phyloP scores from a whole-genome alignment of 805 yeast genomes.

The Pichia sporocuriosa region DNA sequence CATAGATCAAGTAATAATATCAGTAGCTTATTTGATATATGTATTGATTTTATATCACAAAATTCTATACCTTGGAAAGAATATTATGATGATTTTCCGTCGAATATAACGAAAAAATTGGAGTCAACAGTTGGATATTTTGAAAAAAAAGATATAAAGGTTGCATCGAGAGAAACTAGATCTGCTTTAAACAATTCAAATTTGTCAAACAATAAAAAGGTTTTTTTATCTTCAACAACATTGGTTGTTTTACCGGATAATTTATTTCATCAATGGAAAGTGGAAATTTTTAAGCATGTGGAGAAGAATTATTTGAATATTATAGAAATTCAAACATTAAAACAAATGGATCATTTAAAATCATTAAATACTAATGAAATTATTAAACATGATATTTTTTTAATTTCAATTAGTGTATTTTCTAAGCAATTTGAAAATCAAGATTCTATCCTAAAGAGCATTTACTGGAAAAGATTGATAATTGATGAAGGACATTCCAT shows the following conservation, averaged over 20 bases:
- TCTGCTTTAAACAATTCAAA: neutral
- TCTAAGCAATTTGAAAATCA: slow-evolving; percentile 32
- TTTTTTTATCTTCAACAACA: slow-evolving; percentile 46
- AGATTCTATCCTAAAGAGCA: slow-evolving; percentile 32
- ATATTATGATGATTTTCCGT: slow-evolving; percentile 39
- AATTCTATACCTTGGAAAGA: slow-evolving; percentile 55
- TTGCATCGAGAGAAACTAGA: slow-evolving; percentile 13
- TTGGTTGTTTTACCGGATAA: slow-evolving; percentile 61
- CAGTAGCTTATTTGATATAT: slow-evolving; percentile 31
- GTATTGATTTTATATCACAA: slow-evolving; percentile 36
- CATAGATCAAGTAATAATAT: slow-evolving; percentile 3
- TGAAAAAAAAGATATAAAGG: slow-evolving; percentile 16
- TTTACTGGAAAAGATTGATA: slow-evolving; percentile 63
- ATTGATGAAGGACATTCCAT: slow-evolving; percentile 74
- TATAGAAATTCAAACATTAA: slow-evolving; percentile 23
- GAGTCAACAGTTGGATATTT: slow-evolving; percentile 40
- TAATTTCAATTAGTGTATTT: slow-evolving; percentile 43
- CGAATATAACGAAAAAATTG: slow-evolving; percentile 33
- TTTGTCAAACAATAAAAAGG: slow-evolving; percentile 19
- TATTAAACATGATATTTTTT: slow-evolving; percentile 42
- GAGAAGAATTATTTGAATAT: slow-evolving; percentile 32
- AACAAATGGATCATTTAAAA: slow-evolving; percentile 31
- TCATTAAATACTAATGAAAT: slow-evolving; percentile 25
- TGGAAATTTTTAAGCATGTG: slow-evolving; percentile 53
- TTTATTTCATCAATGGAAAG: slow-evolving; percentile 57